These are phyloP conservation scores for Polychaeton citri DNA, from an alignment of 2,329 filamentous ascomycete genomes.

Conservation along the genomic window DNA sequence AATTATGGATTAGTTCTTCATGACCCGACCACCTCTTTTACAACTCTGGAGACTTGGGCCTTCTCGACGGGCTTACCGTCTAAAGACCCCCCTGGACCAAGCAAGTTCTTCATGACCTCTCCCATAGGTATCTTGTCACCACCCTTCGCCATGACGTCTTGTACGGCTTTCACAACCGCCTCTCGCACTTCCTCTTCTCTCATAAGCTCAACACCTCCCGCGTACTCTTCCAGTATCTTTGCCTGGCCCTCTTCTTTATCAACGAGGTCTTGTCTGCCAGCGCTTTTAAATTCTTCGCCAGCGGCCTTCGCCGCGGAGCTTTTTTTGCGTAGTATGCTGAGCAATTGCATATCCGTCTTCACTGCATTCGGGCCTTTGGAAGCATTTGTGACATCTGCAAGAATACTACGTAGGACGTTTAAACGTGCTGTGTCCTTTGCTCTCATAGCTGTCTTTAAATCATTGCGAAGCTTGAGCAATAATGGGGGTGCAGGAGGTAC, in stretches of 20 bases:
- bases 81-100: conserved; percentile 37
- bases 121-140: conserved; percentile 39
- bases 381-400: conserved; percentile 60
- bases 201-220: conserved; percentile 44
- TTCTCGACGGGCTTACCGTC: conserved; percentile 53
- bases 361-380: conserved; percentile 62
- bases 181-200: conserved; percentile 44
- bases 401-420: conserved; percentile 52
- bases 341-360: conserved; percentile 54
- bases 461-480: conserved; percentile 30
- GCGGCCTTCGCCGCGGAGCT: conserved; percentile 46
- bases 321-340: conserved; percentile 53
- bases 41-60: conserved; percentile 45
- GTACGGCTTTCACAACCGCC: conserved; percentile 40
- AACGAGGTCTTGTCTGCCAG: conserved; percentile 53
- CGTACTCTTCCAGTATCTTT: conserved; percentile 52
- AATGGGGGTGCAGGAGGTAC: conserved; percentile 22
- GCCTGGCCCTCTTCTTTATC: conserved; percentile 58
- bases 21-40: conserved; percentile 32
- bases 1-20: too few relatives aligned
- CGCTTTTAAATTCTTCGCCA: conserved; percentile 48
- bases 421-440: conserved; percentile 45
- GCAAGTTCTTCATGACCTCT: conserved; percentile 49
- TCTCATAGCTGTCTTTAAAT: conserved; percentile 35
- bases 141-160: conserved; percentile 36